These are phyloP conservation scores for Royoungia palumana DNA, from an alignment of 768 basidiomycete genomes.

Conservation along the genomic window DNA sequence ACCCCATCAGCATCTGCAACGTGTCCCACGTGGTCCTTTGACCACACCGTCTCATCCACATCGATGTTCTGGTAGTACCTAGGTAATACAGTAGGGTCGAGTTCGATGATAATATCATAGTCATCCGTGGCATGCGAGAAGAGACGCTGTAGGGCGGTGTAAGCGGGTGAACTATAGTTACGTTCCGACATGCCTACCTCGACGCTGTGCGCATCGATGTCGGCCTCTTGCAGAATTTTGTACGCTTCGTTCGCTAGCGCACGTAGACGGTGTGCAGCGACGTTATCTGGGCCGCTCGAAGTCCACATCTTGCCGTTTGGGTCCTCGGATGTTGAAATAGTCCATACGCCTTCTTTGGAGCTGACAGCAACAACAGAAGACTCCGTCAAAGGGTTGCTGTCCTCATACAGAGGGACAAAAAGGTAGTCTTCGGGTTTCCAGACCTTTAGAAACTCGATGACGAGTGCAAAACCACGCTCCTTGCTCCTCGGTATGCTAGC, in stretches of 20 bases:
- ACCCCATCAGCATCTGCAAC: constrained; percentile 32
- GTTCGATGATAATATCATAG: constrained; percentile 81
- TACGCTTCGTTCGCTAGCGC: constrained; percentile 76
- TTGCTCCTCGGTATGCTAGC: constrained; percentile 66
- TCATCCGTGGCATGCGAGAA: constrained; percentile 81
- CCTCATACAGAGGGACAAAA: constrained; percentile 67
- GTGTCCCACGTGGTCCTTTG: constrained; percentile 27
- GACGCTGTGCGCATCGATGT: constrained; percentile 50
- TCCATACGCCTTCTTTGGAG: constrained; percentile 60
- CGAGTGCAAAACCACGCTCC: constrained; percentile 73
- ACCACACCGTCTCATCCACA: constrained; percentile 47
- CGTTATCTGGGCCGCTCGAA: constrained; percentile 53
- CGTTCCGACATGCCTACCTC: constrained; percentile 42
- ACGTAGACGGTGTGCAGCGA: constrained; percentile 71
- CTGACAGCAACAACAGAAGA: constrained; percentile 27
- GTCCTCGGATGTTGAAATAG: constrained; percentile 76
- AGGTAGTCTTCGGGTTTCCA: constrained; percentile 84
- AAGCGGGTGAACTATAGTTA: not conserved
- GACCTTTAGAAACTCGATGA: constrained; percentile 67
- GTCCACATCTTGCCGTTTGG: constrained; percentile 77
- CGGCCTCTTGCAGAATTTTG: constrained; percentile 51
- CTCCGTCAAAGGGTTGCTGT: constrained; percentile 6
- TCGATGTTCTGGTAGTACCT: constrained; percentile 72
- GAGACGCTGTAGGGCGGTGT: constrained; percentile 50
- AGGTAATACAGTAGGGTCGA: constrained; percentile 61